Percentiles rank a stretch among this genome's conserved stretches.
Conservation (phyloP, 148 eudicot species). For the Vaccinium vitisidaea region DNA sequence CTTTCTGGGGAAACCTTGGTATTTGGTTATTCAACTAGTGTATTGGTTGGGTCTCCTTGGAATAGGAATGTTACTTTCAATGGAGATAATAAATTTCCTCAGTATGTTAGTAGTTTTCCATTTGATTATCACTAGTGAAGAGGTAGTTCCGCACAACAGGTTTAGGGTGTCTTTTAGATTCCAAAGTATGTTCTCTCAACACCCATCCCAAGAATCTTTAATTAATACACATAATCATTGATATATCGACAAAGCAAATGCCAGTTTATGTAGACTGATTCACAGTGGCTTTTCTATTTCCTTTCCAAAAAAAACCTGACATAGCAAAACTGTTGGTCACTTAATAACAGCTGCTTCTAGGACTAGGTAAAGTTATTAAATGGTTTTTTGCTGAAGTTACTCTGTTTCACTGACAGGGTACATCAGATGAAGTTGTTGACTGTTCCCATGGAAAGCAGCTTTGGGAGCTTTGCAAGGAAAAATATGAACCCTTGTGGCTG, state of each 20-base stretch:
- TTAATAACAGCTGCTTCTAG: not conserved
- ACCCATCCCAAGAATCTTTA: not conserved
- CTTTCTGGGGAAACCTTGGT: not conserved
- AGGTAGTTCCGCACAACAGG: not conserved
- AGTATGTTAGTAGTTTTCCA: not conserved
- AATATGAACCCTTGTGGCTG: slow-evolving; percentile 90
- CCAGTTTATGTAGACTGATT: not conserved
- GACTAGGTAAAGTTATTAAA: not conserved
- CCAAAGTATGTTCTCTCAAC: not conserved
- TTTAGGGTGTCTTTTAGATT: not conserved
- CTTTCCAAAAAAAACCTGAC: not conserved
- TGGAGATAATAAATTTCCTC: not conserved
- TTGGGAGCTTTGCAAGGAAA: slow-evolving; percentile 76
- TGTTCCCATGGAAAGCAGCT: slow-evolving; percentile 95
- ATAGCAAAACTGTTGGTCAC: not conserved
- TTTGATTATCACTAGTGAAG: not conserved
- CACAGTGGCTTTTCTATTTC: not conserved
- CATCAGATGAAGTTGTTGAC: slow-evolving; percentile 94
- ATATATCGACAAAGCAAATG: not conserved
- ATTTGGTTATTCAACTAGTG: not conserved
- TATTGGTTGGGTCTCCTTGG: not conserved
- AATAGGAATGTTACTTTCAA: not conserved
- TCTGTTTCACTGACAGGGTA: slow-evolving; percentile 47
- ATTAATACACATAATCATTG: not conserved
- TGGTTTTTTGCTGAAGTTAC: not conserved